phyloP scores from a whole-genome alignment of 306 rosid genomes.

The Cicer cuneatum region DNA sequence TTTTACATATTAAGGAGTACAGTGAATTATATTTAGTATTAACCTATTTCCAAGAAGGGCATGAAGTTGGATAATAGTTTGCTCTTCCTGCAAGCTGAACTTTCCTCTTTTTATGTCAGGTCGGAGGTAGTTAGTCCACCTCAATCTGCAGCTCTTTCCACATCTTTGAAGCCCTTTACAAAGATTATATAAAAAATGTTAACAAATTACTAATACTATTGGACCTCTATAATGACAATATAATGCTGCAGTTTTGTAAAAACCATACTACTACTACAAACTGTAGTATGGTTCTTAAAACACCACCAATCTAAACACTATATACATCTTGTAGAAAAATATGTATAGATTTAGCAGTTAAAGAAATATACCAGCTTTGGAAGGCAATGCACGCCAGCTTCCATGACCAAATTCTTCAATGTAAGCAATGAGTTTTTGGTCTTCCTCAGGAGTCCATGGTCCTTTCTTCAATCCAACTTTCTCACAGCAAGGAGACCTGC shows the following conservation, averaged over 20 bases:
- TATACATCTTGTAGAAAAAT: too few species aligned
- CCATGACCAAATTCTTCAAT: constrained; percentile 67
- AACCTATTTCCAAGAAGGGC: constrained; percentile 66
- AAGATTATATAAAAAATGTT: background rate
- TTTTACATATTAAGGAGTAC: constrained; percentile 6
- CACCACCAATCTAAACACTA: too few species aligned
- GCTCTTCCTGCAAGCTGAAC: constrained; percentile 61
- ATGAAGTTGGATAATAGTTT: constrained; percentile 62
- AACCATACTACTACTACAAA: too few species aligned
- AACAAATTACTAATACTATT: background rate
- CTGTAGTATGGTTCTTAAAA: too few species aligned
- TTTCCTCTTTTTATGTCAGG: constrained; percentile 64
- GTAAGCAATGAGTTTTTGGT: constrained; percentile 62
- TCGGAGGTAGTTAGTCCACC: constrained; percentile 64
- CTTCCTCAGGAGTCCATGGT: constrained; percentile 70
- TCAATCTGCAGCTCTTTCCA: constrained; percentile 63
- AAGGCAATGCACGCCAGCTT: constrained; percentile 71
- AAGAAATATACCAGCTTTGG: constrained; percentile 56
- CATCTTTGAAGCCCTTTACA: constrained; percentile 50
- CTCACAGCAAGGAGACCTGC: constrained; percentile 60
- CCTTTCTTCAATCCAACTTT: constrained; percentile 62
- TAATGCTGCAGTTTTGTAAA: too few species aligned
- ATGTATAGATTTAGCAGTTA: background rate
- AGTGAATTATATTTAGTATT: background rate
- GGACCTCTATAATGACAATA: too few species aligned